phyloP scores from a whole-genome alignment of 495 filamentous ascomycete species.

The Usnea hakonensis region DNA sequence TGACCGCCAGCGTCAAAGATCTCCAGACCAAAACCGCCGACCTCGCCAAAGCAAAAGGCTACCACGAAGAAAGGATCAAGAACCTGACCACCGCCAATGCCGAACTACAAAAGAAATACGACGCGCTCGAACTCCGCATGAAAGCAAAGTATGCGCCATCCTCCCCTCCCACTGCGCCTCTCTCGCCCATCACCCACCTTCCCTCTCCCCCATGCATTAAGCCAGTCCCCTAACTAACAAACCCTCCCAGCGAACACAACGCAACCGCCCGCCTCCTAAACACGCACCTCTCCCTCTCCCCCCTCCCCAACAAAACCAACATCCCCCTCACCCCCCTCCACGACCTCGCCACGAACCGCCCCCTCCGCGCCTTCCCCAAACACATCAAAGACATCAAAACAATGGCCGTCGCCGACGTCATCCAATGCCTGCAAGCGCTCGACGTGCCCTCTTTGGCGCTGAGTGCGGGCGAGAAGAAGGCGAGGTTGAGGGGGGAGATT shows the following conservation, averaged over 20 bases:
- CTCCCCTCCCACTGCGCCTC: not conserved
- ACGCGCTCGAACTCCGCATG: constrained; percentile 18
- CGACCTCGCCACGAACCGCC: constrained; percentile 19
- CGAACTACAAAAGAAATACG: constrained; percentile 8
- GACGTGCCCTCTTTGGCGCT: constrained; percentile 10
- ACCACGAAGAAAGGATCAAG: constrained; percentile 18
- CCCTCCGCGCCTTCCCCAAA: constrained; percentile 21
- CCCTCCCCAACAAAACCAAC: constrained; percentile 6
- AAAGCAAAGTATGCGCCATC: constrained; percentile 14
- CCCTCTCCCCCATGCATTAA: not conserved
- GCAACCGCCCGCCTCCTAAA: constrained; percentile 17
- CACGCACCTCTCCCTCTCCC: constrained; percentile 16
- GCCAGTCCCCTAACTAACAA: not conserved
- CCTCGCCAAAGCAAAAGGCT: constrained; percentile 11
- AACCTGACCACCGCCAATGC: constrained; percentile 16
- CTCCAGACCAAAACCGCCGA: constrained; percentile 13
- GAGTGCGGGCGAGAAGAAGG: constrained; percentile 20
- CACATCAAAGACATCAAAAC: constrained; percentile 19
- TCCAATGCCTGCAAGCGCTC: constrained; percentile 18
- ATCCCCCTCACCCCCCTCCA: constrained; percentile 19
- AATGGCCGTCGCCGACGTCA: constrained; percentile 14
- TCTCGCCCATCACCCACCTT: not conserved
- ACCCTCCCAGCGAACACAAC: constrained; percentile 22
- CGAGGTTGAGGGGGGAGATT: constrained; percentile 14
- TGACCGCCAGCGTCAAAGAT: constrained; percentile 11